Evolutionary conservation across 768 basidiomycete species (phyloP), one percentile per base, ranked within the genome.

Genomic region (Lactifluus pinguis): DNA sequence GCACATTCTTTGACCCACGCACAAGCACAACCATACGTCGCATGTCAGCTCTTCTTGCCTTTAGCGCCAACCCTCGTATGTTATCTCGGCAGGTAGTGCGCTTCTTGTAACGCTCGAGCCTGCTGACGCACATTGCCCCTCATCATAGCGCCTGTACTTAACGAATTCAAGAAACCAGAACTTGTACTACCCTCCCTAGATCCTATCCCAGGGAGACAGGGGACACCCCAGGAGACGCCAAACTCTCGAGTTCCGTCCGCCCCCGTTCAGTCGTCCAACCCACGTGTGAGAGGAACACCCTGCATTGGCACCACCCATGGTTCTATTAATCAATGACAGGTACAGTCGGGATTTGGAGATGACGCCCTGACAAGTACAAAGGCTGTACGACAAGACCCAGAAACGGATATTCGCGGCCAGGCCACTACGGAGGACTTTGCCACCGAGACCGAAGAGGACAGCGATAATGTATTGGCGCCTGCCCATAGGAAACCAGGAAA

Each of bases 1-100:
- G 87, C 73, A 82, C 82, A 4, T 71, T 91, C 64, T 81, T 84
- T 32, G 85, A 80, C 68, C 86, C 88, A 39, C 82, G 85, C 57
- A 69, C 84, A 38, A 80, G 86, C 38, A 87, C 85, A 38, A 77
- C 81, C 15, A 75, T 91, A 47, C 79, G 81, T 61, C 84, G 89
- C 55, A 81, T 88, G 74, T 83, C 87, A 9, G 85, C 89, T 25
- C 74, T 85, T 67, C 81, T 87, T 68, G 86, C 87, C 71, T 86
- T 84, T 72, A 70, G 77, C 56, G 72, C 81, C 62, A 80, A 85
- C 51, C 79, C 82, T 67, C 86, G 89, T 89, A 67, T 71, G 87
- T 77, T 41, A 48, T 34, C 17, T 13, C 11, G 4, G 32, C 38
- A 6, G 34, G 13, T 19, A 10, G 17, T 15, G 29, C 6, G 15